Evolutionary conservation across 305 asterid species (phyloP).

Genomic region (Solanum chacoense): DNA sequence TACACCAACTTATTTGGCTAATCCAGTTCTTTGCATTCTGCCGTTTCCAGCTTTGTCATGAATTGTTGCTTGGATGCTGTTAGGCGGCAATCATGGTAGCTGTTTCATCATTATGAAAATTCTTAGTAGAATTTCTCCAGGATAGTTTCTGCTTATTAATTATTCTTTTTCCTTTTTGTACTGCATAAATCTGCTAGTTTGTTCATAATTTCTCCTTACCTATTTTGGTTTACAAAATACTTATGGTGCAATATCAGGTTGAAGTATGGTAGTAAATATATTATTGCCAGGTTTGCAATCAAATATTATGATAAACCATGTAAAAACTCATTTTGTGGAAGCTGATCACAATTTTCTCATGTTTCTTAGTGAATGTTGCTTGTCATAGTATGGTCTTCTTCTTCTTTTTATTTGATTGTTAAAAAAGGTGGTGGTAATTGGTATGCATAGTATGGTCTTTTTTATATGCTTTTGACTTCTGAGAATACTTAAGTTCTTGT

Average conservation of each 20-base stretch:
- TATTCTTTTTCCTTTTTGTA: background rate
- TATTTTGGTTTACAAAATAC: background rate
- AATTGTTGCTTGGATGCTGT: background rate
- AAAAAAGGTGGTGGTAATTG: background rate
- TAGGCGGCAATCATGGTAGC: background rate
- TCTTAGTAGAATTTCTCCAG: background rate
- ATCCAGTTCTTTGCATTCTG: background rate
- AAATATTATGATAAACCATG: background rate
- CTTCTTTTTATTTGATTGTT: background rate
- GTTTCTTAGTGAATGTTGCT: background rate
- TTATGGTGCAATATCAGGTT: background rate
- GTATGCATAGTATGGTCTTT: background rate
- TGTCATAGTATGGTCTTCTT: background rate
- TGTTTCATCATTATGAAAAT: background rate
- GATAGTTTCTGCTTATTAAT: background rate
- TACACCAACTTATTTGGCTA: background rate
- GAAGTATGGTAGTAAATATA: background rate
- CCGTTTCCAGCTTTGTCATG: background rate
- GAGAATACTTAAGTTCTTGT: background rate
- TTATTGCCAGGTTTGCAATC: background rate
- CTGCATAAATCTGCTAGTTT: background rate
- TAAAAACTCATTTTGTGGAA: background rate
- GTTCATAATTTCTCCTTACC: background rate
- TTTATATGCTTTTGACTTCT: background rate
- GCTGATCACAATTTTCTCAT: background rate